Conservation (phyloP, 768 basidiomycete species). For the Sarcodon sp. region DNA sequence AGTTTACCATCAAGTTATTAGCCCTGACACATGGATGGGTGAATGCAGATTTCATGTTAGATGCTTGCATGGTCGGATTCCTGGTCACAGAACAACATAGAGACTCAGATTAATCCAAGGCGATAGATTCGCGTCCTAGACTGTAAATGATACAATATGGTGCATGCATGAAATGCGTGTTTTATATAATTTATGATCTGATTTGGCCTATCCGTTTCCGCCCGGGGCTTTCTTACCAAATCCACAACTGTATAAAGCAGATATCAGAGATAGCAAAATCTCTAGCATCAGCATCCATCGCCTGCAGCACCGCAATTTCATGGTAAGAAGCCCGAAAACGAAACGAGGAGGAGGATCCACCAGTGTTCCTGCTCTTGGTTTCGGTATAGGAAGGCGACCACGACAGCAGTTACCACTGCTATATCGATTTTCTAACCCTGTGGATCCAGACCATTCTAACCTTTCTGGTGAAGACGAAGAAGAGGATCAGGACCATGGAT, state of each 20-base stretch:
- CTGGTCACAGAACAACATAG: constrained; percentile 57
- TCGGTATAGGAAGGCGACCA: too few species aligned
- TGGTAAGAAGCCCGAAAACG: too few species aligned
- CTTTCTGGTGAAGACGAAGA: too few species aligned
- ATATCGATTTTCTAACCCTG: too few species aligned
- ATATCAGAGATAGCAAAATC: neutral
- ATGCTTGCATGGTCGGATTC: constrained; percentile 86
- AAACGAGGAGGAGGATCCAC: too few species aligned
- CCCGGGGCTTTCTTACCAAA: neutral
- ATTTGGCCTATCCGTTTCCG: neutral
- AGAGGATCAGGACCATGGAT: too few species aligned
- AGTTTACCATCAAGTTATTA: constrained; percentile 15
- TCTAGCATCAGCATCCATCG: too few species aligned
- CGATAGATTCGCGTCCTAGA: neutral
- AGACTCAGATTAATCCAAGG: neutral
- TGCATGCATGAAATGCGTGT: neutral
- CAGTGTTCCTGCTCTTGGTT: too few species aligned
- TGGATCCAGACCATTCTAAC: too few species aligned
- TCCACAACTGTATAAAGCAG: neutral
- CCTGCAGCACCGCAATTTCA: too few species aligned
- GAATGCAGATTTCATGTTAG: constrained; percentile 91
- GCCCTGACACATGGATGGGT: constrained; percentile 95
- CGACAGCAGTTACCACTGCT: too few species aligned
- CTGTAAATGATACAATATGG: neutral
- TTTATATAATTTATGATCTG: neutral